Conservation (phyloP, 2,329 filamentous ascomycete species). For the Zymoseptoria brevis region DNA sequence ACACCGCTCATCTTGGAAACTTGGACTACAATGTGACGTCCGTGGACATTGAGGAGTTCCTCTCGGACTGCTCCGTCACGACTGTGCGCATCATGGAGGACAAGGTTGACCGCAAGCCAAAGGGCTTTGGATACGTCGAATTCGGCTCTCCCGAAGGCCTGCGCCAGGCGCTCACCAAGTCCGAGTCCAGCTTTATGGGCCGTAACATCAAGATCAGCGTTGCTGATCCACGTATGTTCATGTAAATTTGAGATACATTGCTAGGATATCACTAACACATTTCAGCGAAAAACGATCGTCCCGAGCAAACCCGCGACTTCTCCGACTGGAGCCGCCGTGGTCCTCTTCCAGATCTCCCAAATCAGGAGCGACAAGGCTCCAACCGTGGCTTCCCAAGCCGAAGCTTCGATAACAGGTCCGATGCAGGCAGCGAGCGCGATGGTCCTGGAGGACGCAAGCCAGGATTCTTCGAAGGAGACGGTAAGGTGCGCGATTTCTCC, state of each 20-base stretch:
- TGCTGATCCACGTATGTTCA: constrained; percentile 87
- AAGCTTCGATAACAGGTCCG: constrained; percentile 34
- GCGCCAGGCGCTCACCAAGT: constrained; percentile 79
- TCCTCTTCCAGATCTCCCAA: constrained; percentile 67
- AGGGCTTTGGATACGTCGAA: constrained; percentile 97
- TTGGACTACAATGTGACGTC: constrained; percentile 88
- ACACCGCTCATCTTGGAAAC: constrained; percentile 92
- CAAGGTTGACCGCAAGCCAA: constrained; percentile 84
- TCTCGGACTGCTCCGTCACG: constrained; percentile 73
- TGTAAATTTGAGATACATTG: neutral
- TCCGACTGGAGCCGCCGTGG: constrained; percentile 91
- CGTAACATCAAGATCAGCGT: constrained; percentile 89
- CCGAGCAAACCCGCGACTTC: constrained; percentile 64
- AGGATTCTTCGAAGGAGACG: constrained; percentile 59
- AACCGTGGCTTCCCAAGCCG: constrained; percentile 40
- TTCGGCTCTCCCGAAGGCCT: constrained; percentile 81
- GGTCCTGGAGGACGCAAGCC: constrained; percentile 52
- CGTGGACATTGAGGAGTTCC: constrained; percentile 77
- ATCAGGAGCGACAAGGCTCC: constrained; percentile 34
- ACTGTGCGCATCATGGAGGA: constrained; percentile 96
- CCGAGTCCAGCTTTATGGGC: constrained; percentile 75
- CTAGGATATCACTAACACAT: constrained; percentile 6
- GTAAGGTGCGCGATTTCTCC: constrained; percentile 69
- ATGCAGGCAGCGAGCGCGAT: constrained; percentile 47
- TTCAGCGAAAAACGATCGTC: constrained; percentile 48